A percentile compares a stretch with the other conserved stretches of the same genome.
These are phyloP conservation scores for Venturia asperata DNA, from an alignment of 2,329 filamentous ascomycete species.

Conservation along the genomic window DNA sequence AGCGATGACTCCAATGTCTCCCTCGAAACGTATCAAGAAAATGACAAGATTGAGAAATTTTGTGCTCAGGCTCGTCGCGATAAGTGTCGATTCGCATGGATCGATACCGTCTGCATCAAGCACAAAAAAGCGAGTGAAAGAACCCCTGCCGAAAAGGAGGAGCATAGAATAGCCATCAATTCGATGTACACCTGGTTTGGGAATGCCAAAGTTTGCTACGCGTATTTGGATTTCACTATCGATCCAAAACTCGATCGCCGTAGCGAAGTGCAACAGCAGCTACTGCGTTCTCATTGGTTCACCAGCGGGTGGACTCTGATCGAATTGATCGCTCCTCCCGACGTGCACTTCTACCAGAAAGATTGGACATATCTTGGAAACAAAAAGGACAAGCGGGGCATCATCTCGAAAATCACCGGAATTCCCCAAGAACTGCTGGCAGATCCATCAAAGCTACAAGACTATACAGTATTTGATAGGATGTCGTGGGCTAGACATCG, in stretches of 20 bases:
- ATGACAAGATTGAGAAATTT: constrained; percentile 9
- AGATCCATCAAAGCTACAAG: neutral
- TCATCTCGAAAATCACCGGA: constrained; percentile 16
- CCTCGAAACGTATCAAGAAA: neutral
- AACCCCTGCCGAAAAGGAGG: neutral
- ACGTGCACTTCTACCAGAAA: constrained; percentile 13
- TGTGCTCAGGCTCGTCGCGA: constrained; percentile 20
- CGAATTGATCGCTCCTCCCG: constrained; percentile 16
- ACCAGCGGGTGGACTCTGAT: constrained; percentile 20
- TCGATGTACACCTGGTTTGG: constrained; percentile 20
- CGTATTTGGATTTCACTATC: constrained; percentile 10
- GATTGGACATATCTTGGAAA: constrained; percentile 10
- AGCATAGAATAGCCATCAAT: constrained; percentile 19
- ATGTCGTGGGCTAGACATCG: constrained; percentile 17
- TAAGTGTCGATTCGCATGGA: constrained; percentile 18
- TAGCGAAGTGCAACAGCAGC: neutral
- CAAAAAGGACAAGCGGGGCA: neutral
- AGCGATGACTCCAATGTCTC: neutral
- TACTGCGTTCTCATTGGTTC: constrained; percentile 15
- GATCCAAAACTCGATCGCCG: neutral
- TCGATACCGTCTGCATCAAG: constrained; percentile 20
- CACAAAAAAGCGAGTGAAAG: neutral
- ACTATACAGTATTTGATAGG: neutral
- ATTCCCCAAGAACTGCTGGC: constrained; percentile 7
- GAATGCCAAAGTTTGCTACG: constrained; percentile 17